Evolutionary conservation across 495 filamentous ascomycete species (phyloP), one percentile per base, ranked within the genome.

Genomic region (Talaromyces adpressus): DNA sequence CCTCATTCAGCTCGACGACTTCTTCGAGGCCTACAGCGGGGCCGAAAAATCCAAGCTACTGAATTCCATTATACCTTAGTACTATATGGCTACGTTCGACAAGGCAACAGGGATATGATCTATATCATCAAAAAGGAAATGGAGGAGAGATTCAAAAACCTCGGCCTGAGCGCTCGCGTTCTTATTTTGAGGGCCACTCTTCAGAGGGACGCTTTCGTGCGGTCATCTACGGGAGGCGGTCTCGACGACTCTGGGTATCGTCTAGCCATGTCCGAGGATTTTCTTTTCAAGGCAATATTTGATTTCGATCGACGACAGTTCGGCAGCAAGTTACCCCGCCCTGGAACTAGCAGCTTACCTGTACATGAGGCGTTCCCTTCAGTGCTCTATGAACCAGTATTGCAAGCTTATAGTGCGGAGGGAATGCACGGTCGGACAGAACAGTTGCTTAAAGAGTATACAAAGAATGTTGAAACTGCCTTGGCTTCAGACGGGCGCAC

Each of bases 51-150:
- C 25, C 75, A 81, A 57, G 81, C 85, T 3, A 87, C 83, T 0
- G 78, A 83, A 12, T 79, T 88, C 11, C 91, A 97, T 70, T 95
- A 91, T 70, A 81, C 86, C n/a, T 83, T 91, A 5, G 73, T 93
- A 27, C 85, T 94, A 77, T 79, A 82, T 27, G 90, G 86, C 3
- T 90, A 84, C 65, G 69, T 88, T 52, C 74, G 68, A 34, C 72
- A 71, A 41, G 72, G 78, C 41, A 77, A 86, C 39, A 75, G 77
- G 45, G 71, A 73, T 12, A 83, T 80, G 71, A 83, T 85, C 7
- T 79, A 84, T 59, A 66, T 75, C 47, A 72, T 86, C 22, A 81
- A 84, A 49, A 68, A 75, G 12, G 74, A 80, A 51, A 87, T 90
- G 78, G 32, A 74, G 53, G 61, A 73, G 16, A 73, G 77, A 23